These are phyloP conservation scores for Lentinula raphanica DNA, from an alignment of 768 basidiomycete genomes.

Conservation along the genomic window DNA sequence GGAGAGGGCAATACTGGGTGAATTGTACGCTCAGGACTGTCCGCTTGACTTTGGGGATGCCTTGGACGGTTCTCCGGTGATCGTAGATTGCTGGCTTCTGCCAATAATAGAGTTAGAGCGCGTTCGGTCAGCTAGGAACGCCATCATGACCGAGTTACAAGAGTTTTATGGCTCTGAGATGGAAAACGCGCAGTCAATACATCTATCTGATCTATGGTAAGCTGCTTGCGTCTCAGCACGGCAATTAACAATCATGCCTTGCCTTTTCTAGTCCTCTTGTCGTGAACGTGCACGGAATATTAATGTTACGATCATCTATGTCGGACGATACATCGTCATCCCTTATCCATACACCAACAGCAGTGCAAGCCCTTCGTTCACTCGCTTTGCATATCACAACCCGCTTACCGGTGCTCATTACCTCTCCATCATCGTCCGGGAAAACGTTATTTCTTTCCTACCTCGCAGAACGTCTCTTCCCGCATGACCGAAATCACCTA, in stretches of 20 bases:
- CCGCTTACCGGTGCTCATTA: constrained; percentile 74
- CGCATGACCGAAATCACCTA: constrained; percentile 58
- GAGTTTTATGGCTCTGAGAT: constrained; percentile 45
- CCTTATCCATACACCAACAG: constrained; percentile 62
- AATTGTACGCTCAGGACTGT: constrained; percentile 55
- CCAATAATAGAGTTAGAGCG: constrained; percentile 66
- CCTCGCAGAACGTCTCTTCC: constrained; percentile 63
- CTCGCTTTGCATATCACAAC: constrained; percentile 63
- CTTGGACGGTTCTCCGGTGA: constrained; percentile 36
- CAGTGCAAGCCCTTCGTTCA: constrained; percentile 50
- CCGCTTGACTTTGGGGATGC: constrained; percentile 50
- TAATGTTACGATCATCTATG: constrained; percentile 49
- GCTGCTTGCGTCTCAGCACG: constrained; percentile 6
- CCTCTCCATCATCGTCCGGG: constrained; percentile 83
- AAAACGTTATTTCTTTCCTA: constrained; percentile 78
- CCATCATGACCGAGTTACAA: constrained; percentile 31
- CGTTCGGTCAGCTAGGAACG: constrained; percentile 44
- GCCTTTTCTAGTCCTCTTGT: constrained; percentile 44
- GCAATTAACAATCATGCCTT: not conserved
- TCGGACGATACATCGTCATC: constrained; percentile 21
- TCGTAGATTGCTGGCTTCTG: constrained; percentile 78
- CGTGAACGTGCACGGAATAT: constrained; percentile 59
- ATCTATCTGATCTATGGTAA: constrained; percentile 52
- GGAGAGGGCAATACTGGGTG: constrained; percentile 59
- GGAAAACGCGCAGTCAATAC: constrained; percentile 29